phyloP scores from a whole-genome alignment of 2,329 filamentous ascomycete genomes.

The Fusarium sp. region DNA sequence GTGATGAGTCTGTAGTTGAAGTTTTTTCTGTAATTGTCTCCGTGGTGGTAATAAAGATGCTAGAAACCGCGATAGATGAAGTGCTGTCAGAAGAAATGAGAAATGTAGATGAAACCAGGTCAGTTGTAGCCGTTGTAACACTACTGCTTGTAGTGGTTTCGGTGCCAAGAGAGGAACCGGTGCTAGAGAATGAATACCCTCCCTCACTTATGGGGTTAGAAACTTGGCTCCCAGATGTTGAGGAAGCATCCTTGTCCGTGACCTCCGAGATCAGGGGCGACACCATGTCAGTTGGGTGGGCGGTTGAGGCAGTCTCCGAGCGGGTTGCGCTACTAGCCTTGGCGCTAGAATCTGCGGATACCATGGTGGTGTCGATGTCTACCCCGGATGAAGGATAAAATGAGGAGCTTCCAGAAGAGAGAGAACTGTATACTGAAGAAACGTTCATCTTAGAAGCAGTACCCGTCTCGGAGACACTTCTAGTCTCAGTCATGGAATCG shows the following conservation, averaged over 20 bases:
- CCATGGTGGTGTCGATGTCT: constrained; percentile 5
- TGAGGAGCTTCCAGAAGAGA: constrained; percentile 3
- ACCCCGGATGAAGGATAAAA: constrained; percentile 12
- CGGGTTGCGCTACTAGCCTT: constrained; percentile 35
- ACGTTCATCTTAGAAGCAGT: constrained; percentile 2
- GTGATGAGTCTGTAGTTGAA: neutral
- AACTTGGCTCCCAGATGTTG: neutral
- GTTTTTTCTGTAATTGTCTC: neutral
- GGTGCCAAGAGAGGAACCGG: constrained; percentile 1
- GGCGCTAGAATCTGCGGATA: constrained; percentile 40
- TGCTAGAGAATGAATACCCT: constrained; percentile 9
- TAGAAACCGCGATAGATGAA: constrained; percentile 6
- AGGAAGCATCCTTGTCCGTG: neutral
- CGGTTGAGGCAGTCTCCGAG: constrained; percentile 16
- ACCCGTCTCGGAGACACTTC: constrained; percentile 6
- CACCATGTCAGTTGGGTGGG: constrained; percentile 7
- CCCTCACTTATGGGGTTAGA: neutral
- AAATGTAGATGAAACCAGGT: neutral
- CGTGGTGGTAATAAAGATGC: neutral
- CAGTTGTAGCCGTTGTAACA: neutral
- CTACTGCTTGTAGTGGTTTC: neutral
- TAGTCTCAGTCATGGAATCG: constrained; percentile 1
- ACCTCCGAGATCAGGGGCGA: constrained; percentile 12
- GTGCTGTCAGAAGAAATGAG: neutral
- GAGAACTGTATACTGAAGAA: constrained; percentile 6